These are phyloP conservation scores for Candida cerambycidarum DNA, from an alignment of 805 yeast species.

Conservation along the genomic window DNA sequence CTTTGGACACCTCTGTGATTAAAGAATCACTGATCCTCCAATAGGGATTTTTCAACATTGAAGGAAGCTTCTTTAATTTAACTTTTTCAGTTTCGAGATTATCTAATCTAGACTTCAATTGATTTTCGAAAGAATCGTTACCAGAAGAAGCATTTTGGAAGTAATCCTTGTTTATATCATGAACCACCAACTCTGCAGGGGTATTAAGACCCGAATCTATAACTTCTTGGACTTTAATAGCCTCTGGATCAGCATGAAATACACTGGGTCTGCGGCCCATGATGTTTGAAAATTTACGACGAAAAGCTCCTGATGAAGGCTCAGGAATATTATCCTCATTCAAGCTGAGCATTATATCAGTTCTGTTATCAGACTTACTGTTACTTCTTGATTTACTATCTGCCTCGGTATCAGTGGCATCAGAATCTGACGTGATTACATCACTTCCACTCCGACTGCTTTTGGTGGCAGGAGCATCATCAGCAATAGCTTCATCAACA, in stretches of 20 bases:
- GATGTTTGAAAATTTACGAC: slow-evolving; percentile 35
- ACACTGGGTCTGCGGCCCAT: slow-evolving; percentile 44
- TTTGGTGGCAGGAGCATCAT: slow-evolving; percentile 7
- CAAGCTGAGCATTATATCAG: slow-evolving; percentile 14
- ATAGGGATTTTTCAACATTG: slow-evolving; percentile 58
- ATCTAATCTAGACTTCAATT: slow-evolving; percentile 11
- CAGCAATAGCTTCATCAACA: slow-evolving; percentile 23
- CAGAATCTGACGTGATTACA: slow-evolving; percentile 17
- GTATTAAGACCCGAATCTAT: slow-evolving; percentile 40
- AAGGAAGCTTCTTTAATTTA: slow-evolving; percentile 53
- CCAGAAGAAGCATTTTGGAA: slow-evolving; percentile 16
- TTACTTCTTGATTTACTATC: slow-evolving; percentile 7
- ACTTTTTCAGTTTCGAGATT: slow-evolving; percentile 16
- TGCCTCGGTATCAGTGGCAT: background rate
- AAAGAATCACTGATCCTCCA: slow-evolving; percentile 86
- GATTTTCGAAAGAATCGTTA: slow-evolving; percentile 10
- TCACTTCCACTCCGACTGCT: slow-evolving; percentile 6
- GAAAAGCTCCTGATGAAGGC: slow-evolving; percentile 26
- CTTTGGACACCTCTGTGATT: slow-evolving; percentile 58
- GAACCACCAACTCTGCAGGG: slow-evolving; percentile 41
- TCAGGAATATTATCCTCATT: slow-evolving; percentile 19
- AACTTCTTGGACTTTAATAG: slow-evolving; percentile 37
- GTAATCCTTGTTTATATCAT: slow-evolving; percentile 29
- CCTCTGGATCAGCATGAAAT: slow-evolving; percentile 37
- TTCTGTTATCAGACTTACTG: slow-evolving; percentile 12